Conservation (phyloP, 805 yeast genomes). For the Starmerella stigmatis region DNA sequence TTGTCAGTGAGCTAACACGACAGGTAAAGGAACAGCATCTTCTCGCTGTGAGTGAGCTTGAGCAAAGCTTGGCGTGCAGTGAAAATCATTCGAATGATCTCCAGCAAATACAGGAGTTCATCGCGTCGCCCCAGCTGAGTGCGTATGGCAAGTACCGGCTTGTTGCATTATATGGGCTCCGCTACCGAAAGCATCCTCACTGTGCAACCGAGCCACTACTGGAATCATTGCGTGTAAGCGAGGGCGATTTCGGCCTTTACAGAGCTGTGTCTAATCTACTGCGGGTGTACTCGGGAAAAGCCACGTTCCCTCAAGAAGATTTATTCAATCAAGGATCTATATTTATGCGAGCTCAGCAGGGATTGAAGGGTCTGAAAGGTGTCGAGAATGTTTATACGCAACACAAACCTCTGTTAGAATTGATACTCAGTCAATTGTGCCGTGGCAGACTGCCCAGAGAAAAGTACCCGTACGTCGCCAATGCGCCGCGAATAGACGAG, state of each 20-base stretch:
- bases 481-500: conserved; percentile 29
- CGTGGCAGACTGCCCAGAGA: conserved; percentile 35
- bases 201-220: conserved; percentile 37
- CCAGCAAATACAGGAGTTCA: conserved; percentile 43
- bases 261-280: conserved; percentile 40
- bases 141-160: conserved; percentile 58
- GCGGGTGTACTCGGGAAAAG: conserved; percentile 31
- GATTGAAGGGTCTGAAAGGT: conserved; percentile 35
- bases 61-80: conserved; percentile 69
- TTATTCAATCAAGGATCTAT: conserved; percentile 33
- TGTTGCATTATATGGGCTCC: conserved; percentile 60
- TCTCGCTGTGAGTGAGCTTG: conserved; percentile 82
- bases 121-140: conserved; percentile 36
- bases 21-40: conserved; percentile 50
- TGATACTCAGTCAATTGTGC: conserved; percentile 35
- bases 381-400: conserved; percentile 69
- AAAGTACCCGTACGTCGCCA: conserved; percentile 36
- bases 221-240: conserved; percentile 27
- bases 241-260: conserved; percentile 22
- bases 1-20: conserved; percentile 77
- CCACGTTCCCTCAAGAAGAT: conserved; percentile 39
- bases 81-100: conserved; percentile 50
- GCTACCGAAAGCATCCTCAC: conserved; percentile 48
- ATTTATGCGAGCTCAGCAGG: conserved; percentile 35
- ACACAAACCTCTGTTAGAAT: conserved; percentile 64